Conservation (phyloP, 148 eudicot species). For the Fagopyrum tataricum region DNA sequence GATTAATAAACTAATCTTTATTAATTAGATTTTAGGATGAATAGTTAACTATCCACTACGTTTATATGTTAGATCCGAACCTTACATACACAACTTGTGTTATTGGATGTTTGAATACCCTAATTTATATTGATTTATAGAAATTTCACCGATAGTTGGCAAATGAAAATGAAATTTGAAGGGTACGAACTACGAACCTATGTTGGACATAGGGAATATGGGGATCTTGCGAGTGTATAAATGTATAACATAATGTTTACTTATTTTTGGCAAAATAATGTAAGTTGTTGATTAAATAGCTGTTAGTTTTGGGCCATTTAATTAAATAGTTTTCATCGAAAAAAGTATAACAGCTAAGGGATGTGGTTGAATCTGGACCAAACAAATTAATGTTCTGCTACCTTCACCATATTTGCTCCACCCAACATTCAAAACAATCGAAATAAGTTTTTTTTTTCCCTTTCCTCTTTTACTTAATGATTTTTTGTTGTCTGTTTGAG, state of each 20-base stretch:
- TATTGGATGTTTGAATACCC: no score
- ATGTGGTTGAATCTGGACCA: not conserved
- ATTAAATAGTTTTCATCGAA: not conserved
- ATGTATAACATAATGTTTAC: not conserved
- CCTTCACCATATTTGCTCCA: conserved; percentile 3
- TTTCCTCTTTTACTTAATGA: not conserved
- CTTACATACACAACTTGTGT: no score
- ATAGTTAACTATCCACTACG: no score
- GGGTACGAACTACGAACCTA: no score
- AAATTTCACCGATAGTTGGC: no score
- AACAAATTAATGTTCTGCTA: not conserved
- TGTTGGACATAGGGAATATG: not conserved
- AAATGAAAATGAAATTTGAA: no score
- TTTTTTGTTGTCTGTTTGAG: not conserved
- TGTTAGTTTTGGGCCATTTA: not conserved
- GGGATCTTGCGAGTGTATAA: not conserved
- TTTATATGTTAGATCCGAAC: no score
- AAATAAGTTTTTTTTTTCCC: not conserved
- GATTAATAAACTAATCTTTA: no score
- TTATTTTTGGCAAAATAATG: not conserved
- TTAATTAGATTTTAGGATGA: no score
- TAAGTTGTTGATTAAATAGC: not conserved
- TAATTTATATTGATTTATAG: no score
- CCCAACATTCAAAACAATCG: not conserved
- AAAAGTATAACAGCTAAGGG: not conserved